A percentile compares a stretch with the other conserved stretches of the same genome.
These are phyloP conservation scores for Fusarium sarcochroum DNA, from an alignment of 2,329 filamentous ascomycete species.

Conservation along the genomic window DNA sequence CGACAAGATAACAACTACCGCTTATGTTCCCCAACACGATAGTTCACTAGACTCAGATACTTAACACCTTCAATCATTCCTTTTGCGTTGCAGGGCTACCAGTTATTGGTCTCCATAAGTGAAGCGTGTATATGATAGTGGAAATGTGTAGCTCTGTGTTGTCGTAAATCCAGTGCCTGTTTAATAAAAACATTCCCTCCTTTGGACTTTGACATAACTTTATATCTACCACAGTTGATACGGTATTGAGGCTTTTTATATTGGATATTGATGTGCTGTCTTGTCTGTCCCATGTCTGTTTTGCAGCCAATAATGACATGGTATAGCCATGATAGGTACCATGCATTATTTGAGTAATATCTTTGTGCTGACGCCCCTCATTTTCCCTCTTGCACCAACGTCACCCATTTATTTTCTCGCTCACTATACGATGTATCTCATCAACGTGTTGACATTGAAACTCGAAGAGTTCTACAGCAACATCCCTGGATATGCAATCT, in stretches of 20 bases:
- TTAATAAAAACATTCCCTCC: too few species aligned
- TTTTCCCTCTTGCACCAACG: too few species aligned
- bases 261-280: too few species aligned
- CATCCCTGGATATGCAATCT: conserved; percentile 36
- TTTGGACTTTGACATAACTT: too few species aligned
- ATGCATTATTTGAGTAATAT: too few species aligned
- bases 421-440: conserved; percentile 31
- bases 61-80: background rate
- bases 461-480: conserved; percentile 34
- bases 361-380: background rate
- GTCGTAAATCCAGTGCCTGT: too few species aligned
- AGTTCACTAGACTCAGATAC: background rate
- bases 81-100: background rate
- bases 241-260: too few species aligned
- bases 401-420: fast-evolving
- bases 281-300: too few species aligned
- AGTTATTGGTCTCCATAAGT: too few species aligned
- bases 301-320: background rate
- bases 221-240: too few species aligned
- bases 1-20: background rate
- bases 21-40: background rate
- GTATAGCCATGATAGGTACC: background rate
- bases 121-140: too few species aligned
- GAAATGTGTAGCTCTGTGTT: too few species aligned
- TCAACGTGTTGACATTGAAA: conserved; percentile 25